phyloP scores from a whole-genome alignment of 139 green algal species.

The Micromonas pusilla region DNA sequence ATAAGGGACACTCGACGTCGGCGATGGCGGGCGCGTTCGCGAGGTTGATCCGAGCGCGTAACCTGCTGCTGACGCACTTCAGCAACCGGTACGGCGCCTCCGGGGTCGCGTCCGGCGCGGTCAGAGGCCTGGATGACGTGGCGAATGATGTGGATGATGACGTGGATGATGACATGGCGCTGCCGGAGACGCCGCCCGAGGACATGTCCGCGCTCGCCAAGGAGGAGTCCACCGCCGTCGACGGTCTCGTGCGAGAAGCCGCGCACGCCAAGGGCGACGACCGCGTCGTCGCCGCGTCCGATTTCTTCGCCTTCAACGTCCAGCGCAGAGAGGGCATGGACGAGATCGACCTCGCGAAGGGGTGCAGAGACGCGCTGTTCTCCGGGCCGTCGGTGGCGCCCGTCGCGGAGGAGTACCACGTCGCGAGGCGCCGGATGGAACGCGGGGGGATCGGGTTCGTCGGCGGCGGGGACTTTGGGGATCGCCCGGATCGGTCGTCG shows the following conservation, averaged over 20 bases:
- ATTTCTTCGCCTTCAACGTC: slow-evolving; percentile 21
- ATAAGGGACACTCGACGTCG: slow-evolving; percentile 81
- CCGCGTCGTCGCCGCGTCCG: slow-evolving; percentile 8
- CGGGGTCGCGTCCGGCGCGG: background rate
- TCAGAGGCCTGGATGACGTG: background rate
- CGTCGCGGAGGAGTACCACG: background rate
- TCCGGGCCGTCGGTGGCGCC: background rate
- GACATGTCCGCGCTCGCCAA: background rate
- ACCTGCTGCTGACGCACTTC: slow-evolving; percentile 92
- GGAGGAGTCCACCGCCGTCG: background rate
- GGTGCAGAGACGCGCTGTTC: background rate
- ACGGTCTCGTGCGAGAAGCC: slow-evolving; percentile 1
- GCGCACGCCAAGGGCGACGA: slow-evolving; percentile 1
- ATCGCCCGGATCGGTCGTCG: too few relatives aligned
- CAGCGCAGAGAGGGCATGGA: background rate
- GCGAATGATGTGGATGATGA: background rate
- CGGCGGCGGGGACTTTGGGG: background rate
- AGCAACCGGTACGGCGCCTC: slow-evolving; percentile 52
- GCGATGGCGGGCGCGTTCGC: slow-evolving; percentile 81
- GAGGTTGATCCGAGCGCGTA: slow-evolving; percentile 48
- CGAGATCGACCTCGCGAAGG: slow-evolving; percentile 14
- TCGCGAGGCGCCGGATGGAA: background rate
- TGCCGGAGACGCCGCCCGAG: background rate
- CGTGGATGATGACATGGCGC: background rate
- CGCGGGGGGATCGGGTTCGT: background rate